These are phyloP conservation scores for Phytophthora constricta DNA, from an alignment of 352 stramenopile species.

Conservation along the genomic window DNA sequence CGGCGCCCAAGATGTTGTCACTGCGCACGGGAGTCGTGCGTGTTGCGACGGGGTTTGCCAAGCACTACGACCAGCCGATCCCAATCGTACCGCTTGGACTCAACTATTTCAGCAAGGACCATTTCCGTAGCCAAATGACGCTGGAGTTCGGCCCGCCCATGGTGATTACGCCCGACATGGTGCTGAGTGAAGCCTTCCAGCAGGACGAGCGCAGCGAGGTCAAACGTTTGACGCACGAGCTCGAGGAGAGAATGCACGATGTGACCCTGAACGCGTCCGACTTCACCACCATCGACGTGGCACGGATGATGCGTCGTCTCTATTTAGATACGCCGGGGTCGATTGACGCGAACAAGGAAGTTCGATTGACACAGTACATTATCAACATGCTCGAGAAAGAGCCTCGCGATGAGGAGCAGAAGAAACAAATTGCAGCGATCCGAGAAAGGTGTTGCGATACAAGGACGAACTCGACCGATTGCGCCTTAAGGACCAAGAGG, in stretches of 20 bases:
- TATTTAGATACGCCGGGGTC: constrained; percentile 67
- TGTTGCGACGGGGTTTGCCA: constrained; percentile 73
- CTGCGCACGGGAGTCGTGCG: constrained; percentile 78
- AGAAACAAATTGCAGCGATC: constrained; percentile 43
- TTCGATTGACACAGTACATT: constrained; percentile 80
- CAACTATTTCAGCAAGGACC: constrained; percentile 88
- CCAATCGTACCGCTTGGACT: constrained; percentile 74
- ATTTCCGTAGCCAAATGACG: constrained; percentile 76
- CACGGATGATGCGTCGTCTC: constrained; percentile 70
- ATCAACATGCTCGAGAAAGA: constrained; percentile 74
- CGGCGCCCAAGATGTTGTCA: constrained; percentile 77
- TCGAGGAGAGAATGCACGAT: constrained; percentile 53
- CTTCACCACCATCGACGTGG: constrained; percentile 66
- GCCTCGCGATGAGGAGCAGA: constrained; percentile 40
- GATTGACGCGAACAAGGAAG: constrained; percentile 74
- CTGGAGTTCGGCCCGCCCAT: constrained; percentile 76
- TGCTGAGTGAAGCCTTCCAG: constrained; percentile 48
- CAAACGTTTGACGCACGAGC: constrained; percentile 51
- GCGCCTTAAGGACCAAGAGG: constrained; percentile 75
- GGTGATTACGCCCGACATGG: constrained; percentile 53
- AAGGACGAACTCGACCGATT: constrained; percentile 61
- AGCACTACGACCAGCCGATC: constrained; percentile 72
- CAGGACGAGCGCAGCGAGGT: constrained; percentile 52
- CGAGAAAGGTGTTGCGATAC: constrained; percentile 63
- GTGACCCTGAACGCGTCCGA: constrained; percentile 68